Base-by-base conservation (phyloP, 1,284 basidiomycete genomes). In the Tausonia pullulans region DNA sequence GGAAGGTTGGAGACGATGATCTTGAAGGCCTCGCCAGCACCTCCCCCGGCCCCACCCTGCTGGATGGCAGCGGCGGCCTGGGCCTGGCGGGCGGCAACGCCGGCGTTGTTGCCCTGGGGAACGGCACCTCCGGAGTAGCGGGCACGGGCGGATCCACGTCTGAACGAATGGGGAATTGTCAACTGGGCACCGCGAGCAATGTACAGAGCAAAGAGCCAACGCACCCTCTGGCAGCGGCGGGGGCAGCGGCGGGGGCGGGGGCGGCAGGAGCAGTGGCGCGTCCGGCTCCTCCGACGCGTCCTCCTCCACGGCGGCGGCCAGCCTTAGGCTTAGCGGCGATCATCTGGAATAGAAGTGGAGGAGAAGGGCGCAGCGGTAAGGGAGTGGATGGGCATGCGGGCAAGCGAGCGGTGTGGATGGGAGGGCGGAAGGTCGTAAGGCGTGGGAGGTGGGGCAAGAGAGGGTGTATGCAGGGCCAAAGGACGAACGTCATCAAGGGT, bases 1-100 rank as follows among this genome's bases (percentile, higher is more conserved):
- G 95, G 95, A 64, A 98, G 84, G 76, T 96, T 96, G 71, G 90
- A 93, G 68, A 98, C 90, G 72, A 98, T 92, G 72, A 98, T 95
- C 81, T 98, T 98, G 78, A 88, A 84, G 2, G 88, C 80, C 41
- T 79, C 76, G 49, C 66, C 63, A 16, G 69, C 68, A n/a, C 67
- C 64, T 4, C 60, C 64, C 51, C 16, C 55, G 49, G 16, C 43
- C 53, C 14, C 53, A 46, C 58, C 63, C 4, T 43, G 60, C 60
- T 65, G 60, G 41, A 56, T 59, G 52, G 14, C n/a, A 14, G 64
- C 63, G 14, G 63, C 56, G n/a, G 63, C 66, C 41, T 62, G 61
- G 45, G 64, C 65, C 62, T 67, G 67, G 11, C 54, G 53, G 27
- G 27, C 27, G 27, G 27, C 27, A 27, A 27, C 27, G 27, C 27